Evolutionary conservation across 768 basidiomycete genomes (phyloP).

Genomic region (Lactifluus subvellereus): DNA sequence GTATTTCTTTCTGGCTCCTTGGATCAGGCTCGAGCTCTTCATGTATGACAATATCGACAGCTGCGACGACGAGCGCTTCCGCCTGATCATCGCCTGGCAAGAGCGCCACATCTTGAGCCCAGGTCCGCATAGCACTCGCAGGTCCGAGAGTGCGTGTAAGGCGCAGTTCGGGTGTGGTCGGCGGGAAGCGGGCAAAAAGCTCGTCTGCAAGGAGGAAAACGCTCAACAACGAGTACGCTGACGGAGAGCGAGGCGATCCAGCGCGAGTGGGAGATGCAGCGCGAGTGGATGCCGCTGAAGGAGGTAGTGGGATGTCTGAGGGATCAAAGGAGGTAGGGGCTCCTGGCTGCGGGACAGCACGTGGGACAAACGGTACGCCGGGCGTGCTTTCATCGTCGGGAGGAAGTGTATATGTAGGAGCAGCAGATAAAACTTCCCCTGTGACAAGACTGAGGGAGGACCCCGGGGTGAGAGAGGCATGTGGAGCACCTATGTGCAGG

Average conservation of each 20-base stretch:
- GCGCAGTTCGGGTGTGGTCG: constrained; percentile 47
- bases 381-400: neutral
- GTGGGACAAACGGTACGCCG: neutral
- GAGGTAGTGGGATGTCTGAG: constrained; percentile 16
- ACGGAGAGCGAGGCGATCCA: constrained; percentile 21
- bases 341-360: neutral
- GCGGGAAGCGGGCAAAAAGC: constrained; percentile 54
- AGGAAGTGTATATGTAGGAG: neutral
- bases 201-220: constrained; percentile 55
- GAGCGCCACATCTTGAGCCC: constrained; percentile 46
- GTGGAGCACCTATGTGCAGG: neutral
- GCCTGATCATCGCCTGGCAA: constrained; percentile 51
- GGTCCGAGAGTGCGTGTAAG: constrained; percentile 67
- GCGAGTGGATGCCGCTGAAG: constrained; percentile 11
- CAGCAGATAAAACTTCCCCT: neutral
- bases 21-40: constrained; percentile 33
- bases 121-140: constrained; percentile 70
- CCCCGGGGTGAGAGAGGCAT: neutral
- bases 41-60: constrained; percentile 54
- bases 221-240: constrained; percentile 35
- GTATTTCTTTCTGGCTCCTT: constrained; percentile 19
- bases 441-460: neutral
- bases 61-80: constrained; percentile 51
- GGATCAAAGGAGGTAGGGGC: constrained; percentile 8
- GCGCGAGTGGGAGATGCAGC: constrained; percentile 21